Base-by-base conservation (phyloP, 2,329 filamentous ascomycete species). In the Pseudogymnoascus verrucosus region DNA sequence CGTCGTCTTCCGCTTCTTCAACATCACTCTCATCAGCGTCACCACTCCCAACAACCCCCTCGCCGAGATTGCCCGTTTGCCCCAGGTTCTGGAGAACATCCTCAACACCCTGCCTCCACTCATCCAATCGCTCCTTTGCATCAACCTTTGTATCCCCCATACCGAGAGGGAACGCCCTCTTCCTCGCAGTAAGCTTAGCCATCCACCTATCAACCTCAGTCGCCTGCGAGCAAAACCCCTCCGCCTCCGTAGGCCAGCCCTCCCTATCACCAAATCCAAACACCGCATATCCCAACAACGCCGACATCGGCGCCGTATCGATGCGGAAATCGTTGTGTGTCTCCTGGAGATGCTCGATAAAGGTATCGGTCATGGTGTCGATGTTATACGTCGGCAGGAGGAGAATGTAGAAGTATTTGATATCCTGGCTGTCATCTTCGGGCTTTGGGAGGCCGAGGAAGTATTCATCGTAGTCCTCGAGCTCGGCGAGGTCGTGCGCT, bases 261-360 rank as follows among this genome's bases (percentile, higher is more conserved):
- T 96, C 90, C 66, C 84, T 86, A 74, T 98, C 93, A 16, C 93
- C 93, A 71, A 97, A 89, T 0, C 95, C 95, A 78, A 98, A 98
- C 0, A 98, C 92, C 0, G 91, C 91, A 73, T 96, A 98, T 7
- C 93, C 93, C 2, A 93, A 78, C 14, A 98, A 76, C 1, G 81
- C 78, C 0, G 88, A 87, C 57, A 99, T 77, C 0, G 95, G 89
- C 0, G 90, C 88, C 0, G 92, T 96, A 70, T 98, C 93, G 68
- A 99, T 96, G 64, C 93, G 86, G 79, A 98, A 98, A 75, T 99
- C 95, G 77, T 98, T 87, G 73, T 98, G 93, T 0, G 93, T 98
- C 74, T 99, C 93, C 72, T 89, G 83, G 5, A 99, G 78, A 74
- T 96, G 91, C 67, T 91, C 87, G 23, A 98, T 79, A 74, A 98